Percentiles rank a stretch among this genome's conserved stretches.
These are phyloP conservation scores for Chytriomyces hyalinus DNA, from an alignment of 192 early-diverging fungal genomes.

Conservation along the genomic window DNA sequence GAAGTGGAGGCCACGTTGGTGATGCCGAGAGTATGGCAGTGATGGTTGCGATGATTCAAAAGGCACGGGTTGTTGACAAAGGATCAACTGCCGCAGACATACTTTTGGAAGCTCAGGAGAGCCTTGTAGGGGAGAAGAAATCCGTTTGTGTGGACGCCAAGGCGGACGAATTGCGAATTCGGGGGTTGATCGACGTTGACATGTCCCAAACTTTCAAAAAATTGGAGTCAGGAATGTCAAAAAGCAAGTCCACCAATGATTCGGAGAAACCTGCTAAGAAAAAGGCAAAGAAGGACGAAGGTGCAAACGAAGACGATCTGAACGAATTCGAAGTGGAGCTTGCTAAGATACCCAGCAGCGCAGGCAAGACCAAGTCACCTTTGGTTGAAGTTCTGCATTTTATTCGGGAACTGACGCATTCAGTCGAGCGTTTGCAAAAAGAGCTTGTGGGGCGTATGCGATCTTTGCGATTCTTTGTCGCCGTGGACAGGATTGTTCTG, in stretches of 20 bases:
- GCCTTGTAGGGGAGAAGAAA: constrained; percentile 20
- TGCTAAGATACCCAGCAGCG: not conserved
- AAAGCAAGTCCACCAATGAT: not conserved
- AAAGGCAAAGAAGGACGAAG: constrained; percentile 8
- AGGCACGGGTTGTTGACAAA: constrained; percentile 24
- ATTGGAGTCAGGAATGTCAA: not conserved
- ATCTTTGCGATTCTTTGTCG: constrained; percentile 48
- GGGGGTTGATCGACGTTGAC: constrained; percentile 14
- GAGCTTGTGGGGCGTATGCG: constrained; percentile 50
- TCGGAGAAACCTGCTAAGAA: not conserved
- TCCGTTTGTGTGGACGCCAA: constrained; percentile 9
- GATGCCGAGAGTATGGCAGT: constrained; percentile 44
- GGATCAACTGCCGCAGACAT: constrained; percentile 7
- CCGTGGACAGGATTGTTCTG: constrained; percentile 37
- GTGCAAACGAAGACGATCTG: constrained; percentile 22
- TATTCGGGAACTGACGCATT: constrained; percentile 42
- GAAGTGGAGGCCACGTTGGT: constrained; percentile 37
- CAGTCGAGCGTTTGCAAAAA: constrained; percentile 33
- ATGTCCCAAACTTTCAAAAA: constrained; percentile 12
- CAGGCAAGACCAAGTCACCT: constrained; percentile 21
- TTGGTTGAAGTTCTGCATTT: constrained; percentile 40
- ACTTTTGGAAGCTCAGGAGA: not conserved
- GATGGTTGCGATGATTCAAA: constrained; percentile 34
- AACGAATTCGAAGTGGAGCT: constrained; percentile 8
- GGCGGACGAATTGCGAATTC: constrained; percentile 12